Evolutionary conservation across 768 basidiomycete genomes (phyloP).

Genomic region (Cystofilobasidium bisporidii): DNA sequence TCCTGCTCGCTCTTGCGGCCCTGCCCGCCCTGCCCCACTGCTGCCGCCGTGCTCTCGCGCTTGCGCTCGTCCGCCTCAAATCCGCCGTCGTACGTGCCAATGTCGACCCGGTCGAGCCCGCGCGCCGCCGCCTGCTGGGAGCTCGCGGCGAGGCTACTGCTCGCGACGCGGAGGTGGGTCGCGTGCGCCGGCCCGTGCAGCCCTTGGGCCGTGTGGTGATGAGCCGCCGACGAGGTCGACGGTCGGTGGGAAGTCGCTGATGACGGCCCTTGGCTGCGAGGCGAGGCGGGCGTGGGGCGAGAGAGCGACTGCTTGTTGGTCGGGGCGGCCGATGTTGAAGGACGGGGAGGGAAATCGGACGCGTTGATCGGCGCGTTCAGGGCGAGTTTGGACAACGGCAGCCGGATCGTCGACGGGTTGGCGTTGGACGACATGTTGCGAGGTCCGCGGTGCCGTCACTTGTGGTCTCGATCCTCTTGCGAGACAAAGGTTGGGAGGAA

Average conservation of each 20-base stretch:
- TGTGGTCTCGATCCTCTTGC: too few relatives aligned
- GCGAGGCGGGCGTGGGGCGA: neutral
- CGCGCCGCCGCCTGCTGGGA: slow-evolving; percentile 22
- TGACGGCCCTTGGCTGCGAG: neutral
- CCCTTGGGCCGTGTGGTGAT: slow-evolving; percentile 40
- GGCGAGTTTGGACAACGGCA: neutral
- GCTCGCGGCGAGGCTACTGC: slow-evolving; percentile 25
- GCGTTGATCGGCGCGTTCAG: slow-evolving; percentile 7
- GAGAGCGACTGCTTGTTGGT: neutral
- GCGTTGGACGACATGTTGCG: neutral
- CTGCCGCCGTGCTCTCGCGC: slow-evolving; percentile 49
- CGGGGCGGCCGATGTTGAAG: neutral
- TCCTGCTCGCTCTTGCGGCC: neutral
- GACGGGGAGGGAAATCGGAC: neutral
- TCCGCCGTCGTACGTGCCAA: slow-evolving; percentile 91
- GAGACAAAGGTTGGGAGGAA: too few relatives aligned
- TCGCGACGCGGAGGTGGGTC: slow-evolving; percentile 33
- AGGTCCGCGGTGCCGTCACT: too few relatives aligned
- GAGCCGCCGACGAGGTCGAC: neutral
- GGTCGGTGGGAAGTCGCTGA: neutral
- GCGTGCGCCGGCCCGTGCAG: slow-evolving; percentile 41
- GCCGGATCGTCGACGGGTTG: slow-evolving; percentile 5
- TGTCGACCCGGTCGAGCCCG: slow-evolving; percentile 24
- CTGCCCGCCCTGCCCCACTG: slow-evolving; percentile 51
- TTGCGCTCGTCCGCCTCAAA: slow-evolving; percentile 74